These are phyloP conservation scores for Pseudogymnoascus sp. DNA, from an alignment of 2,329 filamentous ascomycete species.

Conservation along the genomic window DNA sequence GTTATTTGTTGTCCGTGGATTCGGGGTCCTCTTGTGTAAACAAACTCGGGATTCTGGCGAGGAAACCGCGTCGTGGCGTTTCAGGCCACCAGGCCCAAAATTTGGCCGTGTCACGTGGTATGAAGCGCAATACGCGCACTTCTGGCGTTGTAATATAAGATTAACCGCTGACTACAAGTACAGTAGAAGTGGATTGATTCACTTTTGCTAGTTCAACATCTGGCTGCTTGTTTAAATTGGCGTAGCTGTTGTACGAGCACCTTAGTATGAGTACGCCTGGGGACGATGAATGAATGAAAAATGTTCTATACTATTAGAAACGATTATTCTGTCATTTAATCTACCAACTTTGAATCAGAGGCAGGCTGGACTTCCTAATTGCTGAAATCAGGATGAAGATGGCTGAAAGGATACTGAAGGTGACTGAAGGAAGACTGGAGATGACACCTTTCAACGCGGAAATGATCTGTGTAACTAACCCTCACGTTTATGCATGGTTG, in stretches of 20 bases:
- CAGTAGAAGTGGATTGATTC: no score
- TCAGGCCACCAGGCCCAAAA: neutral
- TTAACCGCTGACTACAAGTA: no score
- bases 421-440: neutral
- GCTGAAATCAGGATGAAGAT: neutral
- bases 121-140: neutral
- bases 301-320: neutral
- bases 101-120: neutral
- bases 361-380: neutral
- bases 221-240: neutral
- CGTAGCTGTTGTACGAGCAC: neutral
- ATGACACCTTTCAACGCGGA: neutral
- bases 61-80: slow-evolving; percentile 4
- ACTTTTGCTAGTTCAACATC: no score
- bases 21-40: slow-evolving; percentile 5
- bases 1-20: neutral
- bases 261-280: neutral
- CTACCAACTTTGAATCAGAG: neutral
- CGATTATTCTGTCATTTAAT: neutral
- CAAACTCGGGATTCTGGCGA: slow-evolving; percentile 2
- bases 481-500: neutral
- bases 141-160: neutral
- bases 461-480: neutral
- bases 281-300: neutral
- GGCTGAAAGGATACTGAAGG: neutral